Evolutionary conservation across 1,284 basidiomycete genomes (phyloP).

Genomic region (Cryptococcus depauperatus): DNA sequence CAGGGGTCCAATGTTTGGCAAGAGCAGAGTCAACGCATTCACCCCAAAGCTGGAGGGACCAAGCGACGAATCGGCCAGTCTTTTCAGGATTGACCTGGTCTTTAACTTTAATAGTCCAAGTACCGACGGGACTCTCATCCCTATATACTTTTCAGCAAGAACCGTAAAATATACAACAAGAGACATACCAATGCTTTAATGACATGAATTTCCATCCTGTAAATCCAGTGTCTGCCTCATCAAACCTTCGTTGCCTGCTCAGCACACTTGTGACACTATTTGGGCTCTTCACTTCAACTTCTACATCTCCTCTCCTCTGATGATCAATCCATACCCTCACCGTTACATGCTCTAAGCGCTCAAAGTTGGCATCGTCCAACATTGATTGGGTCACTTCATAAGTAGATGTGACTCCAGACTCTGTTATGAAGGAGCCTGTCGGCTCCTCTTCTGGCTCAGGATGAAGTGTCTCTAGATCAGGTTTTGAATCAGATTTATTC

Average conservation of each 20-base stretch:
- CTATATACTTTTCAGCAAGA: conserved; percentile 46
- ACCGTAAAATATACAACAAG: too few species aligned
- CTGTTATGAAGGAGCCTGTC: conserved; percentile 50
- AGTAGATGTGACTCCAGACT: conserved; percentile 59
- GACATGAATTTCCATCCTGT: conserved; percentile 97
- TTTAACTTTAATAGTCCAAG: conserved; percentile 80
- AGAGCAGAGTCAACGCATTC: conserved; percentile 66
- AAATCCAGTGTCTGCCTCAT: conserved; percentile 64
- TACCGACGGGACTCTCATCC: conserved; percentile 88
- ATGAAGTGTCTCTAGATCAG: conserved; percentile 2
- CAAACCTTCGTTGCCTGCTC: conserved; percentile 62
- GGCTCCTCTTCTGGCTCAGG: conserved; percentile 20
- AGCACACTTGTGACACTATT: conserved; percentile 78
- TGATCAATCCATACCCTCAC: conserved; percentile 90
- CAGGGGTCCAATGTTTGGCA: conserved; percentile 55
- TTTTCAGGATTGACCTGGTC: conserved; percentile 60
- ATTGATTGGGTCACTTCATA: conserved; percentile 65
- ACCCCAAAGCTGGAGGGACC: conserved; percentile 92
- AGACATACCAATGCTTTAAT: conserved; percentile 87
- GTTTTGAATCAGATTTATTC: too few species aligned
- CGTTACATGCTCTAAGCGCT: conserved; percentile 84
- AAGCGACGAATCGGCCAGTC: conserved; percentile 76
- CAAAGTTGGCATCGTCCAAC: conserved; percentile 70
- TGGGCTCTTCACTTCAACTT: conserved; percentile 81
- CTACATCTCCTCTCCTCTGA: conserved; percentile 77